Percentiles rank a stretch among this genome's conserved stretches.
phyloP scores from a whole-genome alignment of 345 rosid species.

The Populus deltoides region DNA sequence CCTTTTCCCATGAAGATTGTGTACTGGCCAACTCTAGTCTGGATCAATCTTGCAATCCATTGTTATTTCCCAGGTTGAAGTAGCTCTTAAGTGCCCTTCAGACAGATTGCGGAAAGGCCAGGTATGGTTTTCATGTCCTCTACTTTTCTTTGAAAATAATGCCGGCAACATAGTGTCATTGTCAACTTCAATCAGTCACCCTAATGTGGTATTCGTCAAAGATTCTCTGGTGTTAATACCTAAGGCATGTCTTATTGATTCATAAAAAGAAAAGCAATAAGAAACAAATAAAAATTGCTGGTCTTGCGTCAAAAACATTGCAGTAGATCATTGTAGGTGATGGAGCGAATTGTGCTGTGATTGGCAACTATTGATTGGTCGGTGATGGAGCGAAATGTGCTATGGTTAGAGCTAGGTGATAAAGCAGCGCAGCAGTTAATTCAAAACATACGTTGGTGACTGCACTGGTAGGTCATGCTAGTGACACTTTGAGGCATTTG shows the following conservation, averaged over 20 bases:
- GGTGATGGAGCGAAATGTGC: background rate
- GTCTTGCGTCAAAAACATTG: background rate
- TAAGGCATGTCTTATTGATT: no score
- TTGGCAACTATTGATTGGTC: background rate
- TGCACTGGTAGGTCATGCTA: background rate
- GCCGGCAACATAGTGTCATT: background rate
- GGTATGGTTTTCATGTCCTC: constrained; percentile 43
- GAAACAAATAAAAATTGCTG: no score
- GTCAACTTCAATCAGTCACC: background rate
- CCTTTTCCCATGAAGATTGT: constrained; percentile 95
- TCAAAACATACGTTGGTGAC: background rate
- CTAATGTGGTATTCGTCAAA: background rate
- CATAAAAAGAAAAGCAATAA: no score
- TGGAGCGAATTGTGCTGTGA: no score
- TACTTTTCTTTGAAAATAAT: constrained; percentile 1
- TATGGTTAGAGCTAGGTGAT: background rate
- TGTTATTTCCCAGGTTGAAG: constrained; percentile 82
- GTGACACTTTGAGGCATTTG: background rate
- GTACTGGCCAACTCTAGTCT: constrained; percentile 92
- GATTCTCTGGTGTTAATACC: background rate
- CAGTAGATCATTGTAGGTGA: background rate
- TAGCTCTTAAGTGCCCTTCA: constrained; percentile 90
- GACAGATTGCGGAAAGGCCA: constrained; percentile 97
- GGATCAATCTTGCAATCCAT: constrained; percentile 60
- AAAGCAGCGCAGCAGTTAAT: background rate